A percentile compares a stretch with the other conserved stretches of the same genome.
phyloP scores from a whole-genome alignment of 1,139 yeast genomes.

The Suhomyces kunorum region DNA sequence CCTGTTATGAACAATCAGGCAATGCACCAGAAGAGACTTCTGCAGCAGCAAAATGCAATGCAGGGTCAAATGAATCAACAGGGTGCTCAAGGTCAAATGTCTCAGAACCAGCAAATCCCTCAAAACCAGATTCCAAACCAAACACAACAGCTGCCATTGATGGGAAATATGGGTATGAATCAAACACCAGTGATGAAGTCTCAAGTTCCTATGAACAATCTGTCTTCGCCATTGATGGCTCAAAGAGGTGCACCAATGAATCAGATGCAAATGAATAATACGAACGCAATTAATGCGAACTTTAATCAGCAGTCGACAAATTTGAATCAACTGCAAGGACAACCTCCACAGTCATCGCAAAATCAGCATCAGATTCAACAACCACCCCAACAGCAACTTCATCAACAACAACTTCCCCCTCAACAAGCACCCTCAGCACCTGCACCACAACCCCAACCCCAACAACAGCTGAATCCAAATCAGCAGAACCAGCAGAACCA shows the following conservation, averaged over 20 bases:
- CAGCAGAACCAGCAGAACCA: conserved; percentile 1
- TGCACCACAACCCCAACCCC: no score
- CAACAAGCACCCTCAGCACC: conserved; percentile 1
- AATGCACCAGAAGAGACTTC: conserved; percentile 8
- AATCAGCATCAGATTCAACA: conserved; percentile 1
- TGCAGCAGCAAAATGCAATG: conserved; percentile 10
- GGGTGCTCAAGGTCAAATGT: conserved; percentile 13
- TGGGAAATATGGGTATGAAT: conserved; percentile 21
- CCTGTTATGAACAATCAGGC: conserved; percentile 11
- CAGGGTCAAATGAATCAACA: conserved; percentile 14
- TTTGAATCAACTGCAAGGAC: neutral
- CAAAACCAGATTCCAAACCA: conserved; percentile 9
- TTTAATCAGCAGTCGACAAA: conserved; percentile 7
- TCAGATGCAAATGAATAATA: conserved; percentile 15
- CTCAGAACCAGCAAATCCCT: conserved; percentile 13
- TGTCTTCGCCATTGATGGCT: conserved; percentile 26
- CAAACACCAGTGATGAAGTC: conserved; percentile 24
- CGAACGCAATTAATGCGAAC: conserved; percentile 6
- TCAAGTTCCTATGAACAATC: conserved; percentile 20
- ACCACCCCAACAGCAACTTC: conserved; percentile 1
- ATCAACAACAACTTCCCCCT: conserved; percentile 1
- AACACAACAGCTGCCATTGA: conserved; percentile 26
- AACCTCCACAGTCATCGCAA: neutral
- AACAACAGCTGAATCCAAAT: conserved; percentile 1
- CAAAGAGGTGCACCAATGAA: conserved; percentile 20